Conservation (phyloP, 2,329 filamentous ascomycete species). For the Thielaviopsis euricoi region DNA sequence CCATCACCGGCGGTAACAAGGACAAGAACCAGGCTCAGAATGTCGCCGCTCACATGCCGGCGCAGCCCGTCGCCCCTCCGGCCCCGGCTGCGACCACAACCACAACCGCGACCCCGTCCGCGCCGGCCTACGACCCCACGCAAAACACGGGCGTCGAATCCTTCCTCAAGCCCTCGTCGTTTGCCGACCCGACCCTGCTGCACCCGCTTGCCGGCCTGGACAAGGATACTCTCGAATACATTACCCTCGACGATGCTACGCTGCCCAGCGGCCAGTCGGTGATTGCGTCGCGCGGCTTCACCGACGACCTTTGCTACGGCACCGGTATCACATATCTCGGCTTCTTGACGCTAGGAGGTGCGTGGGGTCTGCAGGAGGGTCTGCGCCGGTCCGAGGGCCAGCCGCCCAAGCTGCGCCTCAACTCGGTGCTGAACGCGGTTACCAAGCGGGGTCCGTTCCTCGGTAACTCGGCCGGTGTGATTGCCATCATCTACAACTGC, state of each 20-base stretch:
- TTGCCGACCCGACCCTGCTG: conserved; percentile 74
- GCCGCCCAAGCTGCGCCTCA: conserved; percentile 80
- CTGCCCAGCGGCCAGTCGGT: conserved; percentile 74
- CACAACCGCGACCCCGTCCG: conserved; percentile 32
- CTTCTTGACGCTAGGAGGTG: conserved; percentile 72
- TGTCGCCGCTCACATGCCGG: conserved; percentile 12
- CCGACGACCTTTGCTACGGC: conserved; percentile 94
- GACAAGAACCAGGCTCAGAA: conserved; percentile 25
- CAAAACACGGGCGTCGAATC: conserved; percentile 67
- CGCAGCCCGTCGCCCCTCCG: conserved; percentile 13
- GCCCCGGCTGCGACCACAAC: conserved; percentile 33
- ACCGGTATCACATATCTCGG: conserved; percentile 86
- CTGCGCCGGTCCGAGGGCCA: conserved; percentile 58
- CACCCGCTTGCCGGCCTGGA: conserved; percentile 90
- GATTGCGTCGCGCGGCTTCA: conserved; percentile 89
- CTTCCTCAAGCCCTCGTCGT: conserved; percentile 61
- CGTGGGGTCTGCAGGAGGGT: conserved; percentile 85
- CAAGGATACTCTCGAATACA: conserved; percentile 84
- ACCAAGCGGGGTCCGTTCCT: conserved; percentile 87
- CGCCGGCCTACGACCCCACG: conserved; percentile 51
- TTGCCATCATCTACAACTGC: conserved; percentile 92
- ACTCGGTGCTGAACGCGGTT: conserved; percentile 86
- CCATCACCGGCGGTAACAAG: conserved; percentile 43
- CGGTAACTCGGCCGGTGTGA: conserved; percentile 87
- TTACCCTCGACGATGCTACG: conserved; percentile 80